A percentile compares a stretch with the other conserved stretches of the same genome.
These are phyloP conservation scores for Melanogaster broomeanus DNA, from an alignment of 768 basidiomycete genomes.

Conservation along the genomic window DNA sequence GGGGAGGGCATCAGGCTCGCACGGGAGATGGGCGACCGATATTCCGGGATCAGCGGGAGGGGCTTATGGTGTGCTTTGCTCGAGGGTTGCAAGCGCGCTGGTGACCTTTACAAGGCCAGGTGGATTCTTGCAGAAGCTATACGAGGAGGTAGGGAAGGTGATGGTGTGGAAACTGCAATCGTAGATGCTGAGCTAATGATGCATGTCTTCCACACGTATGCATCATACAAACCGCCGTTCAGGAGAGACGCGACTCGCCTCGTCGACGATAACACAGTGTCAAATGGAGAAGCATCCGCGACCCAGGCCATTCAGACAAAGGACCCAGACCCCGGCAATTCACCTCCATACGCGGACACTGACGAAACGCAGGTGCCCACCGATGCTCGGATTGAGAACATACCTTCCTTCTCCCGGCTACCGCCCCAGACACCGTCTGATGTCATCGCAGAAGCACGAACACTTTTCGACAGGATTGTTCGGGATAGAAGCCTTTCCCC, in stretches of 20 bases:
- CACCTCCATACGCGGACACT: slow-evolving; percentile 2
- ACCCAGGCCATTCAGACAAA: slow-evolving; percentile 2
- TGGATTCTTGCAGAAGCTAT: slow-evolving; percentile 90
- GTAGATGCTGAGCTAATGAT: slow-evolving; percentile 73
- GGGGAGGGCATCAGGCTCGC: slow-evolving; percentile 84
- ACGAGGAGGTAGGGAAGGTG: slow-evolving; percentile 18
- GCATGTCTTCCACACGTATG: slow-evolving; percentile 87
- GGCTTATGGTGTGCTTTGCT: slow-evolving; percentile 82
- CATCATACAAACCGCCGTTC: slow-evolving; percentile 75
- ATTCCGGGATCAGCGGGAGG: slow-evolving; percentile 42
- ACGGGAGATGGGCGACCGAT: slow-evolving; percentile 81
- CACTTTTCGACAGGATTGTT: slow-evolving; percentile 65
- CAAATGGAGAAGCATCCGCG: background rate
- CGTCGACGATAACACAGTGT: slow-evolving; percentile 23
- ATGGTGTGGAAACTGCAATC: slow-evolving; percentile 30
- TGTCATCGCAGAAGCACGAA: slow-evolving; percentile 64
- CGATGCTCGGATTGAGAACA: slow-evolving; percentile 3
- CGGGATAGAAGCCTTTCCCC: slow-evolving; percentile 35
- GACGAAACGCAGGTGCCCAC: slow-evolving; percentile 1
- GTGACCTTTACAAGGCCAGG: slow-evolving; percentile 78
- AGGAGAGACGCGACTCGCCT: slow-evolving; percentile 49
- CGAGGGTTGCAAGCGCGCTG: slow-evolving; percentile 84
- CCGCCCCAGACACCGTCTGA: slow-evolving; percentile 76
- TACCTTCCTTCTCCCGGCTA: slow-evolving; percentile 44
- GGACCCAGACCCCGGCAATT: background rate